These are phyloP conservation scores for Globisporangium cederbergense DNA, from an alignment of 352 stramenopile species.

Conservation along the genomic window DNA sequence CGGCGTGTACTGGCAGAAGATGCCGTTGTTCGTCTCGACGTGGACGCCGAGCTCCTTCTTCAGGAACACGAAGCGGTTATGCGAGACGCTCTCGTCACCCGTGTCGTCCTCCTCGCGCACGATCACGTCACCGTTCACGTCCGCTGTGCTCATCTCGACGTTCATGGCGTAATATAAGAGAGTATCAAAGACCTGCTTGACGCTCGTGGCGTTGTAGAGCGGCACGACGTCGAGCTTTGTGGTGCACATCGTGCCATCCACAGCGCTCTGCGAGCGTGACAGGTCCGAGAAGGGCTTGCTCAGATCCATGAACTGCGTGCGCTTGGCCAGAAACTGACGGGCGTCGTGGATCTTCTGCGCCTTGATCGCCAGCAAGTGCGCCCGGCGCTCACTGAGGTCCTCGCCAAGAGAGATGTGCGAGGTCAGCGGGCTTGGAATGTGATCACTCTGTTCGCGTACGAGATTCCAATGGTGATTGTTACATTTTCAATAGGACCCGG, in stretches of 20 bases:
- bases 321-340: slow-evolving; percentile 23
- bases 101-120: slow-evolving; percentile 11
- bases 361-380: background rate
- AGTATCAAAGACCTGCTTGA: slow-evolving; percentile 14
- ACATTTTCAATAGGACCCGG: too few species aligned
- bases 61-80: slow-evolving; percentile 12
- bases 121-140: slow-evolving; percentile 9
- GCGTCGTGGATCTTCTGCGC: slow-evolving; percentile 1
- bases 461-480: too few species aligned
- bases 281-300: slow-evolving; percentile 23
- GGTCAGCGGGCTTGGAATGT: background rate
- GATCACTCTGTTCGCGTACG: background rate
- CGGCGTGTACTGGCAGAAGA: slow-evolving; percentile 14
- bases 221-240: slow-evolving; percentile 30
- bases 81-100: slow-evolving; percentile 3
- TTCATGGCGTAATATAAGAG: slow-evolving; percentile 8
- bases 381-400: background rate
- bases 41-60: background rate
- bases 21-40: slow-evolving; percentile 11
- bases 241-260: background rate
- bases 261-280: slow-evolving; percentile 28
- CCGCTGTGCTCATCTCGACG: slow-evolving; percentile 14
- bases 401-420: background rate
- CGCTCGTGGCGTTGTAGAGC: slow-evolving; percentile 8
- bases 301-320: slow-evolving; percentile 20